Percentiles rank a stretch among this genome's conserved stretches.
phyloP scores from a whole-genome alignment of 768 basidiomycete species.

The Boletus sp. region DNA sequence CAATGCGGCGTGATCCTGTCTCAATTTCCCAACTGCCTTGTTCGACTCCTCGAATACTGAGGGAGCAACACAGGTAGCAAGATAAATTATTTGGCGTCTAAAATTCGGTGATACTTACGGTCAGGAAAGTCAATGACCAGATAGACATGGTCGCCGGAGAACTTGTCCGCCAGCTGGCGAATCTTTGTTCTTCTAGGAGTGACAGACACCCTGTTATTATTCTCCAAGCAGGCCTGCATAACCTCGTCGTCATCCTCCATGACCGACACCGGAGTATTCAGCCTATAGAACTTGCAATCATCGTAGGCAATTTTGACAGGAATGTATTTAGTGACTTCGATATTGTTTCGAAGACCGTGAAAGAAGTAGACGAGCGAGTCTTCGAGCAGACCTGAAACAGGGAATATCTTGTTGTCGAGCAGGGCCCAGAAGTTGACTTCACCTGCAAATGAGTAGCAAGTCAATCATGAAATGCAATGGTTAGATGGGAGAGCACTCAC shows the following conservation, averaged over 20 bases:
- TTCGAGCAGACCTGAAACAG: not conserved
- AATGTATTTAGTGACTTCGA: not conserved
- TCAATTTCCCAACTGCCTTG: not conserved
- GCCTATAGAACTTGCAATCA: not conserved
- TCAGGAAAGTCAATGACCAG: not conserved
- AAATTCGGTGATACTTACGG: not conserved
- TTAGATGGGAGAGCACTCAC: no score
- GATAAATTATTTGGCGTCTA: no score
- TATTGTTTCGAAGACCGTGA: not conserved
- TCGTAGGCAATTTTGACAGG: not conserved
- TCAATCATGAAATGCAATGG: no score
- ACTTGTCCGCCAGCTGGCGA: not conserved
- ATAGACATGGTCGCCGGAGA: not conserved
- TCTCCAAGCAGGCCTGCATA: not conserved
- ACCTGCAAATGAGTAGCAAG: not conserved
- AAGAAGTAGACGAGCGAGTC: not conserved
- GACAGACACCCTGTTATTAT: not conserved
- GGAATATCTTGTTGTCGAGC: not conserved
- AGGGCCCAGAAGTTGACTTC: not conserved
- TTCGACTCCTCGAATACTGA: not conserved
- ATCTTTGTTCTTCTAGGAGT: fast-evolving
- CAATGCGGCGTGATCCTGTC: no score
- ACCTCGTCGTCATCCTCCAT: not conserved
- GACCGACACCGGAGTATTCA: not conserved
- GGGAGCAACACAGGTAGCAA: not conserved